These are phyloP conservation scores for Fragaria iinumae DNA, from an alignment of 306 rosid genomes.

Conservation along the genomic window DNA sequence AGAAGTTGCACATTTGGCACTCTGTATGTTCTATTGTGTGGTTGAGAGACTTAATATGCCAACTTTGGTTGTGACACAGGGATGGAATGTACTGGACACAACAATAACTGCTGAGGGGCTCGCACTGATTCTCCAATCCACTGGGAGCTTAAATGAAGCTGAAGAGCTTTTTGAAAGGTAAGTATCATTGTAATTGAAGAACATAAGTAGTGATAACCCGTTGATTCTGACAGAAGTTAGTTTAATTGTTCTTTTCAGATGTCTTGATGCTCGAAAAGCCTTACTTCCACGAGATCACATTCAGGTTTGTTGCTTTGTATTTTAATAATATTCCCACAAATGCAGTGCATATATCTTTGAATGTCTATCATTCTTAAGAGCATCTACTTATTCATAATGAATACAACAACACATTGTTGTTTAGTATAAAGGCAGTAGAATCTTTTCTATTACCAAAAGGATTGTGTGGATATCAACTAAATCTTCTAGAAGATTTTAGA, in stretches of 20 bases:
- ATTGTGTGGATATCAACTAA: background rate
- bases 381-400: background rate
- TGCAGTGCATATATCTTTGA: background rate
- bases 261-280: conserved; percentile 62
- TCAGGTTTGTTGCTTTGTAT: conserved; percentile 49
- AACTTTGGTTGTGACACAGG: conserved; percentile 36
- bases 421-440: background rate
- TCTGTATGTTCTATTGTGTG: background rate
- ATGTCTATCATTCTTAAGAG: background rate
- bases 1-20: background rate
- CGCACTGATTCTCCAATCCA: conserved; percentile 65
- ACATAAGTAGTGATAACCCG: background rate
- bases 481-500: background rate
- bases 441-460: background rate
- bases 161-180: conserved; percentile 87
- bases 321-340: background rate
- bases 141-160: conserved; percentile 54
- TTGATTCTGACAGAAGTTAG: background rate
- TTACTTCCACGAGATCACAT: conserved; percentile 65
- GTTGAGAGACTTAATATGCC: background rate
- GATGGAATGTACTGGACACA: conserved; percentile 79
- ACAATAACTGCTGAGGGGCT: conserved; percentile 69
- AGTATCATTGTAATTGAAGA: background rate
- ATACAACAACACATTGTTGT: no score
- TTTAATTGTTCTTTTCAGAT: conserved; percentile 39